phyloP scores from a whole-genome alignment of 441 rosid genomes.

The Manihot esculenta region DNA sequence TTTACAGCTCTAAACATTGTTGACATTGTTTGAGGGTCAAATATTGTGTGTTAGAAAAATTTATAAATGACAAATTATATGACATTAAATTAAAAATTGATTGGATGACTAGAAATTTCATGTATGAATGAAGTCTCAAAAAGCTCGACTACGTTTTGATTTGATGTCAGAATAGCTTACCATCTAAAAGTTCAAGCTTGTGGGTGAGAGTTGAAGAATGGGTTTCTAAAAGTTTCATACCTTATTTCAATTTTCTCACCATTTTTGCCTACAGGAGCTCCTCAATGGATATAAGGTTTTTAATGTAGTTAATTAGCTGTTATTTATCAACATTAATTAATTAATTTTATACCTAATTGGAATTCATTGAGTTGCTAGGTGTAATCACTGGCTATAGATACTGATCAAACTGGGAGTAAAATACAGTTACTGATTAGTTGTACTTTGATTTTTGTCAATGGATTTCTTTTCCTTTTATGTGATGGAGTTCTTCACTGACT shows the following conservation, averaged over 20 bases:
- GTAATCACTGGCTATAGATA: neutral
- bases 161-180: too few relatives aligned
- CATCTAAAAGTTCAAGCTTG: too few relatives aligned
- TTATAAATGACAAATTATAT: too few relatives aligned
- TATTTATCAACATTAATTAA: neutral
- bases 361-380: neutral
- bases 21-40: too few relatives aligned
- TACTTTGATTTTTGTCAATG: neutral
- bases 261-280: neutral
- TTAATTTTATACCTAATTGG: neutral
- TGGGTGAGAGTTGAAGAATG: too few relatives aligned
- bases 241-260: neutral
- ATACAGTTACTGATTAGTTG: neutral
- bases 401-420: neutral
- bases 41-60: too few relatives aligned
- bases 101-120: neutral
- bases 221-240: neutral
- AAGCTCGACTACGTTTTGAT: too few relatives aligned
- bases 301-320: neutral
- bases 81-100: too few relatives aligned
- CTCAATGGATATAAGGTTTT: neutral
- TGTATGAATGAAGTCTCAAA: neutral
- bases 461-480: neutral
- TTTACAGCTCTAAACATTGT: too few relatives aligned
- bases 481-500: conserved; percentile 3